Evolutionary conservation across 2,329 filamentous ascomycete genomes (phyloP).

Genomic region (Chaetomiaceae sp.): DNA sequence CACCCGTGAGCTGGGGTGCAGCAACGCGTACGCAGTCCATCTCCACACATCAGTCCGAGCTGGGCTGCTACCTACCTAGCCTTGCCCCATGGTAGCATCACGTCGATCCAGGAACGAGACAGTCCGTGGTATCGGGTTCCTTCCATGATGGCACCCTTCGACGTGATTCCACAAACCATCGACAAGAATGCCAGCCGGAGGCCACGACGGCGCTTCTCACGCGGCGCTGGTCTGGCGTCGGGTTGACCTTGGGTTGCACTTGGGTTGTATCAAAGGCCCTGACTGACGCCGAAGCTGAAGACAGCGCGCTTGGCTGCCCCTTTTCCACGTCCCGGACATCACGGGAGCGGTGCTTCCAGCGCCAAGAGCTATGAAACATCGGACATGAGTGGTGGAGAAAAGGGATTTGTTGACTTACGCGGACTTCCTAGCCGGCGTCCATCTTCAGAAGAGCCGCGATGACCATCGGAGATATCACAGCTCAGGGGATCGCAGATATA

Average conservation of each 20-base stretch:
- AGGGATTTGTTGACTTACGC: not conserved
- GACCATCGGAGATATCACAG: not conserved
- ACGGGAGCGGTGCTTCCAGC: not conserved
- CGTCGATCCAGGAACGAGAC: not conserved
- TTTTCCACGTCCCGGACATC: not conserved
- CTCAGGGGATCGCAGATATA: not conserved
- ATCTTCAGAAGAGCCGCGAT: not conserved
- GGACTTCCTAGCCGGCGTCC: not conserved
- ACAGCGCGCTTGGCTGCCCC: not conserved
- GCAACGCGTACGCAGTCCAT: no score
- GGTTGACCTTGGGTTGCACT: no score
- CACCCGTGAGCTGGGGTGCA: conserved; percentile 6
- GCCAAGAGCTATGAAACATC: not conserved
- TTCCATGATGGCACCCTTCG: not conserved
- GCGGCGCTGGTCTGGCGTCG: no score
- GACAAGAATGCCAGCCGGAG: not conserved
- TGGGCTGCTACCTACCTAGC: no score
- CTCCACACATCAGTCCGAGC: no score
- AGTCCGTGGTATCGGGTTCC: not conserved
- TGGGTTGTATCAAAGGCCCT: no score
- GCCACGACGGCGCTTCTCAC: not conserved
- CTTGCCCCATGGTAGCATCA: not conserved
- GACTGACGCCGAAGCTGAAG: no score
- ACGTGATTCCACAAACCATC: conserved; percentile 9
- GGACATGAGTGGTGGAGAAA: conserved; percentile 15